Conservation (phyloP, 2,329 filamentous ascomycete genomes). For the Lachnellula occidentalis region DNA sequence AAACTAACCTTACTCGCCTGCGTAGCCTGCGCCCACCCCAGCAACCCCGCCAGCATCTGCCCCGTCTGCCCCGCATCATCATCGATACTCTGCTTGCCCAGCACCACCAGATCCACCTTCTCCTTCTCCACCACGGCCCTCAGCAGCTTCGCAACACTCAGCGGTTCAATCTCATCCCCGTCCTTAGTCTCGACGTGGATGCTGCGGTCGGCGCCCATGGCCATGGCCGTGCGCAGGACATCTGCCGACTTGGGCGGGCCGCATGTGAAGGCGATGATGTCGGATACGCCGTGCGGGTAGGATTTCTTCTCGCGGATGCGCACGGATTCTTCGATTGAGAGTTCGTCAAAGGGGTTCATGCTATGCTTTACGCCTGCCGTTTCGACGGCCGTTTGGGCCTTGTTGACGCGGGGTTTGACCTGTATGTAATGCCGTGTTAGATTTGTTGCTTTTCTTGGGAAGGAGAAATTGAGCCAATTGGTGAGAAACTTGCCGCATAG, state of each 20-base stretch:
- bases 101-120: slow-evolving; percentile 82
- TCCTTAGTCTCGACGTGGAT: slow-evolving; percentile 82
- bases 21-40: slow-evolving; percentile 92
- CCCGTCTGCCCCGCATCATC: slow-evolving; percentile 94
- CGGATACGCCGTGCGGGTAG: slow-evolving; percentile 69
- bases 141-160: slow-evolving; percentile 89
- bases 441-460: neutral
- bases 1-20: slow-evolving; percentile 84
- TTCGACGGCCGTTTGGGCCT: slow-evolving; percentile 78
- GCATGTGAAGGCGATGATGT: slow-evolving; percentile 85
- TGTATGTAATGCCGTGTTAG: slow-evolving; percentile 27
- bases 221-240: slow-evolving; percentile 91
- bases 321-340: slow-evolving; percentile 93
- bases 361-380: slow-evolving; percentile 91
- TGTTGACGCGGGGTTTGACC: slow-evolving; percentile 67
- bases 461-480: neutral
- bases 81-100: slow-evolving; percentile 98
- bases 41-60: slow-evolving; percentile 90
- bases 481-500: slow-evolving; percentile 61
- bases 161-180: slow-evolving; percentile 73
- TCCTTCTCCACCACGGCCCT: slow-evolving; percentile 74
- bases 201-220: slow-evolving; percentile 91
- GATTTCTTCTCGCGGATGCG: slow-evolving; percentile 84
- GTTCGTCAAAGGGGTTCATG: slow-evolving; percentile 99
- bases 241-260: slow-evolving; percentile 85